A percentile compares a stretch with the other conserved stretches of the same genome.
These are phyloP conservation scores for Conidiobolus coronatus DNA, from an alignment of 371 early-diverging fungal genomes.

Conservation along the genomic window DNA sequence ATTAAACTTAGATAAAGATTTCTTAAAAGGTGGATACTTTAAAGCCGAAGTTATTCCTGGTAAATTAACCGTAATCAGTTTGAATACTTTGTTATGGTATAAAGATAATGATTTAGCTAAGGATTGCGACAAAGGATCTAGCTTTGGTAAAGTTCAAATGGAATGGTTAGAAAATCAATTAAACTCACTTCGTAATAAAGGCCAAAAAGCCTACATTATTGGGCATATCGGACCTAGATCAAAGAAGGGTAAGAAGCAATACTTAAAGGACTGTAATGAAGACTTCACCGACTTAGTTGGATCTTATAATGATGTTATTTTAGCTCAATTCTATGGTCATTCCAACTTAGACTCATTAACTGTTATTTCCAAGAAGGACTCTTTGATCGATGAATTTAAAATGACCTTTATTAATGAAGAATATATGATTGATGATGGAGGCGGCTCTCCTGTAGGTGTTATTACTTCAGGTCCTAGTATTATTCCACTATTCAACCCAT, in stretches of 20 bases:
- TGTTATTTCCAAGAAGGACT: not conserved
- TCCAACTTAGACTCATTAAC: conserved; percentile 6
- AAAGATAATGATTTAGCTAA: conserved; percentile 5
- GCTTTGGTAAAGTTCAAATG: conserved; percentile 5
- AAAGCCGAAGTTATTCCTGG: conserved; percentile 2
- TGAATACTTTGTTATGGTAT: conserved; percentile 11
- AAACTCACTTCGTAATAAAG: not conserved
- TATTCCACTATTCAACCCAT: conserved; percentile 23
- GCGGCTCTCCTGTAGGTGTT: conserved; percentile 1
- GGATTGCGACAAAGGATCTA: conserved; percentile 12
- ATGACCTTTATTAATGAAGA: conserved; percentile 6
- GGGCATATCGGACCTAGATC: conserved; percentile 25
- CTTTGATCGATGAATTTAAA: conserved; percentile 3
- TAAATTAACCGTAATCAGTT: conserved; percentile 8
- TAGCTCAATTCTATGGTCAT: conserved; percentile 22
- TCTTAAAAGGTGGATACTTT: conserved; percentile 5
- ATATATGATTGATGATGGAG: conserved; percentile 4
- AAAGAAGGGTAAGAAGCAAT: conserved; percentile 8
- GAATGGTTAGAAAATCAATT: conserved; percentile 9
- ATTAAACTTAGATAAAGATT: not conserved
- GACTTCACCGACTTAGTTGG: conserved; percentile 18
- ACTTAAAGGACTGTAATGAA: conserved; percentile 11
- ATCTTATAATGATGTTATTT: conserved; percentile 14
- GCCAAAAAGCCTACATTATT: conserved; percentile 13
- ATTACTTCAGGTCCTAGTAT: conserved; percentile 23